A percentile compares a stretch with the other conserved stretches of the same genome.
Conservation (phyloP, 1,139 yeast species). For the Hemisphaericaspora xylofermentans region DNA sequence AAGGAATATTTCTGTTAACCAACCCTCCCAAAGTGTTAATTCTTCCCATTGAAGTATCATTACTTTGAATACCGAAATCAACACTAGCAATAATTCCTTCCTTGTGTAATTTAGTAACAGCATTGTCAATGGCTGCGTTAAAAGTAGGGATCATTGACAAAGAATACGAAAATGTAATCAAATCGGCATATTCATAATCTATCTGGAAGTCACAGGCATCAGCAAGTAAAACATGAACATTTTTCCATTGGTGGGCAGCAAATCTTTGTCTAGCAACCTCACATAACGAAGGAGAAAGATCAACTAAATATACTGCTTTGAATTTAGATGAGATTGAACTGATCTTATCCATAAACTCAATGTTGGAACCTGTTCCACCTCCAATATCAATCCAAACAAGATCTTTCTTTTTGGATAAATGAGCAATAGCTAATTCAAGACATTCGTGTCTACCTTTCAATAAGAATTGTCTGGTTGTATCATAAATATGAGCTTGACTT, state of each 20-base stretch:
- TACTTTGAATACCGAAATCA: conserved; percentile 77
- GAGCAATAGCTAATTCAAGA: conserved; percentile 57
- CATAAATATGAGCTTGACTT: conserved; percentile 75
- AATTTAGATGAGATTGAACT: conserved; percentile 52
- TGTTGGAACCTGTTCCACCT: conserved; percentile 83
- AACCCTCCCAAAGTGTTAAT: conserved; percentile 74
- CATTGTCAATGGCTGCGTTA: conserved; percentile 76
- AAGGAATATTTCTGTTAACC: conserved; percentile 67
- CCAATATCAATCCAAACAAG: conserved; percentile 84
- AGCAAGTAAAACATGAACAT: conserved; percentile 68
- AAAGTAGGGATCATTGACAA: conserved; percentile 84
- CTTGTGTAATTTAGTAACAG: conserved; percentile 50
- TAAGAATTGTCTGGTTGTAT: conserved; percentile 61
- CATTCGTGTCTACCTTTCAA: conserved; percentile 73
- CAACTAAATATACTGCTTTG: conserved; percentile 69
- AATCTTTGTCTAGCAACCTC: conserved; percentile 67
- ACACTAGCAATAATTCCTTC: conserved; percentile 67
- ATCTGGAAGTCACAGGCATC: conserved; percentile 75
- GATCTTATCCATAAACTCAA: conserved; percentile 67
- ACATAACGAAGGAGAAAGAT: conserved; percentile 73
- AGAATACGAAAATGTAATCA: conserved; percentile 76
- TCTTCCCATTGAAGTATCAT: conserved; percentile 65
- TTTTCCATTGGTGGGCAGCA: conserved; percentile 49
- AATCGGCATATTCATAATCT: conserved; percentile 45
- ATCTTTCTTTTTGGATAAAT: conserved; percentile 42